Evolutionary conservation across 225 moss, liverwort and hornwort genomes (phyloP).

Genomic region (Rhytidiadelphus loreus): DNA sequence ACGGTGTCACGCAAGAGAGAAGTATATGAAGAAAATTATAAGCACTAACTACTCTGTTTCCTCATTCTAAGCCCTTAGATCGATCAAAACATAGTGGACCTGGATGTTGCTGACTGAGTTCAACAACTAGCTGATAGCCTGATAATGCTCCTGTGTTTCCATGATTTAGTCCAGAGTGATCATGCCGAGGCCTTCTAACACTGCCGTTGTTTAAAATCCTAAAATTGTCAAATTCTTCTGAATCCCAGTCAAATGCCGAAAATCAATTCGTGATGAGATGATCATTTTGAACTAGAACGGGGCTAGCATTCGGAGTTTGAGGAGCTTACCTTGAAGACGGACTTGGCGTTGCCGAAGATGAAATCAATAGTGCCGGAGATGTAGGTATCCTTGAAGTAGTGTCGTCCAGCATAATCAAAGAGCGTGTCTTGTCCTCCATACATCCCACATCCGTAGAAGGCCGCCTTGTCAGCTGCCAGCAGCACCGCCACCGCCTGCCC

Average conservation of each 20-base stretch:
- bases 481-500: slow-evolving; percentile 75
- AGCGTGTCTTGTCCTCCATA: slow-evolving; percentile 80
- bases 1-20: not conserved
- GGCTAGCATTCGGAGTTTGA: not conserved
- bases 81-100: not conserved
- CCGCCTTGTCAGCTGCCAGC: slow-evolving; percentile 78
- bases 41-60: not conserved
- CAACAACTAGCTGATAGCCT: not conserved
- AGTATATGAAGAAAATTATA: not conserved
- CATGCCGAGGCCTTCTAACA: not conserved
- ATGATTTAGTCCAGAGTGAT: not conserved
- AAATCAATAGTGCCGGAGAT: slow-evolving; percentile 77
- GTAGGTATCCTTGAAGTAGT: slow-evolving; percentile 53
- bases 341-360: slow-evolving; percentile 76
- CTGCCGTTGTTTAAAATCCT: not conserved
- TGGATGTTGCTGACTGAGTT: not conserved
- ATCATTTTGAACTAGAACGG: not conserved
- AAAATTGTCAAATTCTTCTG: not conserved
- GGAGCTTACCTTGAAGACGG: slow-evolving; percentile 34
- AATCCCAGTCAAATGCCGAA: not conserved
- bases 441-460: slow-evolving; percentile 68
- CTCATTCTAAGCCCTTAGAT: not conserved
- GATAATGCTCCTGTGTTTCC: not conserved
- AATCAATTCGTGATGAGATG: not conserved
- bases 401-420: slow-evolving; percentile 67